Evolutionary conservation across 345 rosid genomes (phyloP).

Genomic region (Boechera retrofracta): DNA sequence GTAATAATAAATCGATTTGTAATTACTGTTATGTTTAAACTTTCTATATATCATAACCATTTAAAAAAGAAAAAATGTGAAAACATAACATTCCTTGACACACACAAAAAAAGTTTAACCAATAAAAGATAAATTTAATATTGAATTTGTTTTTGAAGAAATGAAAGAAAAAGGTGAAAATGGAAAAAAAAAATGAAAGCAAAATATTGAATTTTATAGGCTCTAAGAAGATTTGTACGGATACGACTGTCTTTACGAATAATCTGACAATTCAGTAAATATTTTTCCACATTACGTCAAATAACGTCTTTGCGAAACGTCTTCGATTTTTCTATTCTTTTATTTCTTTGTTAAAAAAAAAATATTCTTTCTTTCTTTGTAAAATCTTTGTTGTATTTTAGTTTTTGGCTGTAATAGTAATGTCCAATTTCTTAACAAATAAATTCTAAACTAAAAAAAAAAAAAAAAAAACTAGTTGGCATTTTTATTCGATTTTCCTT

Average conservation of each 20-base stretch:
- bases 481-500: constrained; percentile 11
- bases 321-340: constrained; percentile 5
- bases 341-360: background rate
- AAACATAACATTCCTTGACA: too few species aligned
- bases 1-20: constrained; percentile 34
- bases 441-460: background rate
- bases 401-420: constrained; percentile 45
- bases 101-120: background rate
- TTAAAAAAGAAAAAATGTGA: background rate
- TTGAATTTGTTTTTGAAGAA: background rate
- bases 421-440: constrained; percentile 29
- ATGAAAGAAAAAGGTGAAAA: background rate
- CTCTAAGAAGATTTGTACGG: constrained; percentile 40
- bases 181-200: background rate
- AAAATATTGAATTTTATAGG: constrained; percentile 2
- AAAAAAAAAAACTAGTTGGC: constrained; percentile 8
- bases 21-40: constrained; percentile 10
- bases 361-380: constrained; percentile 7
- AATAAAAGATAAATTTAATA: background rate
- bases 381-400: constrained; percentile 34
- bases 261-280: constrained; percentile 30
- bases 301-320: constrained; percentile 11
- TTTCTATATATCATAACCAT: background rate
- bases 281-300: constrained; percentile 41
- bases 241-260: constrained; percentile 29